These are phyloP conservation scores for Rhytidhysteron rufulum DNA, from an alignment of 2,329 filamentous ascomycete species.

Conservation along the genomic window DNA sequence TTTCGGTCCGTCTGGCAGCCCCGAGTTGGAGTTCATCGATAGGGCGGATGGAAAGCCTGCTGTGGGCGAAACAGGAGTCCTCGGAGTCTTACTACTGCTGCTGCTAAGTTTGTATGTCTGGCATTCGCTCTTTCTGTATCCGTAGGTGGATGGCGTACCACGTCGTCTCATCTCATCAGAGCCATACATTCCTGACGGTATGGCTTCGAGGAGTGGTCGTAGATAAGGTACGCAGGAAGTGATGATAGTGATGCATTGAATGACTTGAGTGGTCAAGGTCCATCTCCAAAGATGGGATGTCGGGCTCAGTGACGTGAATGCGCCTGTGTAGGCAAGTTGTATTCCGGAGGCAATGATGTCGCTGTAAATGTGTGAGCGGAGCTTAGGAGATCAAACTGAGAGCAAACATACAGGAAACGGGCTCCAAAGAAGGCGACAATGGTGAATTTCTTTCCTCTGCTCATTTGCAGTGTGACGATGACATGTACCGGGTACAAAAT, in stretches of 20 bases:
- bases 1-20: slow-evolving; percentile 27
- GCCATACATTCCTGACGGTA: slow-evolving; percentile 30
- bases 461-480: slow-evolving; percentile 33
- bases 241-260: slow-evolving; percentile 32
- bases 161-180: slow-evolving; percentile 29
- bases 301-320: slow-evolving; percentile 22
- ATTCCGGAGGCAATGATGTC: slow-evolving; percentile 29
- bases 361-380: slow-evolving; percentile 12
- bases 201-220: slow-evolving; percentile 29
- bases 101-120: neutral
- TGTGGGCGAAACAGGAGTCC: neutral
- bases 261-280: slow-evolving; percentile 29
- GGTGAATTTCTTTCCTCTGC: slow-evolving; percentile 27
- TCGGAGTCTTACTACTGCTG: neutral
- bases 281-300: slow-evolving; percentile 32
- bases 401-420: slow-evolving; percentile 20
- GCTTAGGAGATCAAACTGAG: neutral
- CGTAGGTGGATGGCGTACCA: slow-evolving; percentile 24
- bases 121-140: slow-evolving; percentile 9
- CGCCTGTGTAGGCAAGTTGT: slow-evolving; percentile 26
- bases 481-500: slow-evolving; percentile 32
- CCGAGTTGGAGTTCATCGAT: slow-evolving; percentile 26
- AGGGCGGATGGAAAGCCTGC: neutral
- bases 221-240: slow-evolving; percentile 34
- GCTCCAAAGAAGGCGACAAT: slow-evolving; percentile 32